Percentiles rank a stretch among this genome's conserved stretches.
Conservation (phyloP, 768 basidiomycete species). For the Lactarius psammicola region DNA sequence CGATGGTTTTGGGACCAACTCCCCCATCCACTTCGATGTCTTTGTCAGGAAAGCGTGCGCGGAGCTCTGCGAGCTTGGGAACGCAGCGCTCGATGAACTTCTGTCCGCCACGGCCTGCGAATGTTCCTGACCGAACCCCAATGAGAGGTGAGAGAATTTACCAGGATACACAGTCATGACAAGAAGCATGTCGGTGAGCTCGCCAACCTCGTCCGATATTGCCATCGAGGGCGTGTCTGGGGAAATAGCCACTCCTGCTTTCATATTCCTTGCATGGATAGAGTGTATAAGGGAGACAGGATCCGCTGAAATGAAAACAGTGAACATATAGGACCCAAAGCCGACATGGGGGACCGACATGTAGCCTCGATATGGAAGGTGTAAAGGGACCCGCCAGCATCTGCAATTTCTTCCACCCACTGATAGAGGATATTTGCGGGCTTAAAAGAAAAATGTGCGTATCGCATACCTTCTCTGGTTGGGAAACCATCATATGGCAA, state of each 20-base stretch:
- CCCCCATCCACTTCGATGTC: constrained; percentile 99
- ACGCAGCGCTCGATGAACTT: constrained; percentile 94
- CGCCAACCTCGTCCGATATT: constrained; percentile 83
- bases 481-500: constrained; percentile 99
- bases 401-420: constrained; percentile 97
- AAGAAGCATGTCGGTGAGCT: constrained; percentile 88
- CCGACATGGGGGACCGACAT: constrained; percentile 47
- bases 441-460: neutral
- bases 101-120: constrained; percentile 84
- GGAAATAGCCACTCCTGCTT: constrained; percentile 94
- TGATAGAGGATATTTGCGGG: constrained; percentile 35
- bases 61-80: constrained; percentile 88
- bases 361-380: constrained; percentile 97
- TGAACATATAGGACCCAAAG: constrained; percentile 3
- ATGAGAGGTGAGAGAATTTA: constrained; percentile 32
- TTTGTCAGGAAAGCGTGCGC: constrained; percentile 85
- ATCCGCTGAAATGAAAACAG: constrained; percentile 46
- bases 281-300: constrained; percentile 72
- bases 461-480: constrained; percentile 75
- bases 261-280: constrained; percentile 86
- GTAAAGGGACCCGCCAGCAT: constrained; percentile 92
- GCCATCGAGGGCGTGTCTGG: constrained; percentile 88
- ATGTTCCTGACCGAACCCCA: neutral
- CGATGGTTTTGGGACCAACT: constrained; percentile 88
- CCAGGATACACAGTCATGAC: constrained; percentile 99